phyloP scores from a whole-genome alignment of 2,329 filamentous ascomycete species.

The Penicillium nordicum region DNA sequence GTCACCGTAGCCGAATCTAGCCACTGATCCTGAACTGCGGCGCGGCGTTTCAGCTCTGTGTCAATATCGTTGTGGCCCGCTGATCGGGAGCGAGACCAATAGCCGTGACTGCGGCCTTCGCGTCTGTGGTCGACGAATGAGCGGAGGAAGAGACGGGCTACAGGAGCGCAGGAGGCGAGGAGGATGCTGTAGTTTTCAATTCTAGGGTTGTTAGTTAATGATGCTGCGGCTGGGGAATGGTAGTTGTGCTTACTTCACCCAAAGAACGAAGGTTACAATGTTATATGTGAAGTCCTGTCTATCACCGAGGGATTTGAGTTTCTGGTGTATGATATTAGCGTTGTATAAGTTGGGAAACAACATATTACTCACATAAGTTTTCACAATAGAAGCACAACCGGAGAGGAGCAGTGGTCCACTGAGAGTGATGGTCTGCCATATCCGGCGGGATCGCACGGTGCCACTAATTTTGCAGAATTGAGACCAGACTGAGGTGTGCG shows the following conservation, averaged over 20 bases:
- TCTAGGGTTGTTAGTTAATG: slow-evolving; percentile 14
- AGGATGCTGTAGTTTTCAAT: slow-evolving; percentile 41
- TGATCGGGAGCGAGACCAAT: slow-evolving; percentile 24
- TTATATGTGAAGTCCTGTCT: slow-evolving; percentile 37
- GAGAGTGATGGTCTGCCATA: slow-evolving; percentile 37
- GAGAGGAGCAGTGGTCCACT: slow-evolving; percentile 36
- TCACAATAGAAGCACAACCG: slow-evolving; percentile 36
- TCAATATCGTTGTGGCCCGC: slow-evolving; percentile 14
- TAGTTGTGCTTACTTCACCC: slow-evolving; percentile 33
- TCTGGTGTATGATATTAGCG: slow-evolving; percentile 13
- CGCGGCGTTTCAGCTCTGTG: slow-evolving; percentile 17
- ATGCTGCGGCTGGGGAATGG: not conserved
- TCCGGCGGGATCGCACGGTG: slow-evolving; percentile 30
- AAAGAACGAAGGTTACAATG: slow-evolving; percentile 35
- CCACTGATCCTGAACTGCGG: slow-evolving; percentile 12
- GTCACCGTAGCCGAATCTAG: slow-evolving; percentile 15
- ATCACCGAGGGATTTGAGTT: slow-evolving; percentile 34
- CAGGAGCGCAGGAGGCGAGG: slow-evolving; percentile 34
- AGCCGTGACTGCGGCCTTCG: slow-evolving; percentile 18
- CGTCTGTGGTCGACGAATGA: slow-evolving; percentile 27
- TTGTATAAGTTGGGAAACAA: not conserved
- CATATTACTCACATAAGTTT: slow-evolving; percentile 30
- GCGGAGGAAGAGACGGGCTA: slow-evolving; percentile 34
- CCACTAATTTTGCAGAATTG: slow-evolving; percentile 31
- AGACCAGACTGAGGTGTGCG: slow-evolving; percentile 24